Conservation (phyloP, 2,329 filamentous ascomycete genomes). For the Colletotrichum musicola region DNA sequence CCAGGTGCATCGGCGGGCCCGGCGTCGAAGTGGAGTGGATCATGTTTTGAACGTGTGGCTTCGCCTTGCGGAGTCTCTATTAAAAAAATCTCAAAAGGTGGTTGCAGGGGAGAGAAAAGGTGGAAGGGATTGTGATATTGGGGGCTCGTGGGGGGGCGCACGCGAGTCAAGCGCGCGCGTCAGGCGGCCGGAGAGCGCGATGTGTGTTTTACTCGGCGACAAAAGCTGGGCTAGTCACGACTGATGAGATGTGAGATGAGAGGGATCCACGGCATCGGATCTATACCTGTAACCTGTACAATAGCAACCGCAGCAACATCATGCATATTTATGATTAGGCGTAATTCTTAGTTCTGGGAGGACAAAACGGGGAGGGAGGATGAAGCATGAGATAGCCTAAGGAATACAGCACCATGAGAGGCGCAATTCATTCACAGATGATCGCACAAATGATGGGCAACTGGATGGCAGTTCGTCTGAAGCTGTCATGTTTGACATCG, state of each 20-base stretch:
- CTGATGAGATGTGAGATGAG: conserved; percentile 37
- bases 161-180: conserved; percentile 34
- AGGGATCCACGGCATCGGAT: not conserved
- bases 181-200: conserved; percentile 18
- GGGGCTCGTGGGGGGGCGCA: not conserved
- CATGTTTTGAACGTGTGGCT: conserved; percentile 65
- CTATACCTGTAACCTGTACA: conserved; percentile 37
- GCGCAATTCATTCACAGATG: not conserved
- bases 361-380: conserved; percentile 1
- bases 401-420: conserved; percentile 20
- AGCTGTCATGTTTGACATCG: not conserved
- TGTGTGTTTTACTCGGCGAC: conserved; percentile 23
- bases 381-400: not conserved
- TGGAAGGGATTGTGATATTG: conserved; percentile 7
- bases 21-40: conserved; percentile 74
- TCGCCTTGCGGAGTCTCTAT: not conserved
- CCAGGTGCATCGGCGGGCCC: conserved; percentile 67
- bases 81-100: not conserved
- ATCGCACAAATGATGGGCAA: not conserved
- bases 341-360: conserved; percentile 11
- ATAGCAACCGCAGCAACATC: conserved; percentile 31
- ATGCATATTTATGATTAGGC: conserved; percentile 30
- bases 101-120: not conserved
- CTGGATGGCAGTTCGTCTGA: not conserved
- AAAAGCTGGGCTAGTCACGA: conserved; percentile 34